Base-by-base conservation (phyloP, 75 land plant species). In the Cryptomeria japonica region DNA sequence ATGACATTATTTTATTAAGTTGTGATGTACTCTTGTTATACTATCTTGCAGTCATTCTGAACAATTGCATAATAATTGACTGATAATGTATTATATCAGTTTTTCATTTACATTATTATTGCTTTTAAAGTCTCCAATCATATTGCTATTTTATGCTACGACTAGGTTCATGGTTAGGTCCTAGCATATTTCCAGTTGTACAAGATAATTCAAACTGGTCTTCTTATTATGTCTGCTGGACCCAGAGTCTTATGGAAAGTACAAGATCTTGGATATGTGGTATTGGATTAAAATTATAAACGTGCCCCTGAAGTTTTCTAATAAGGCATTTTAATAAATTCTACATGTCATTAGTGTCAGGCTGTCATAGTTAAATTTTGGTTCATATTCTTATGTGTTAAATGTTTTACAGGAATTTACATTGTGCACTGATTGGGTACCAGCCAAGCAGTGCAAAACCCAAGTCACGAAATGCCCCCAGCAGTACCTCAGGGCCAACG, bases 391-490 rank as follows among this genome's bases (percentile, higher is more conserved):
- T 80, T 42, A 82, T 2, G 44, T 44, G 31, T 39, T 42, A 46
- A 46, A 82, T 37, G 28, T 82, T 42, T 28, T 46, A 41, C 84
- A 82, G 84, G 84, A 82, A 82, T 82, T 82, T 82, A 44, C 84
- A 82, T 46, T 82, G 84, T 82, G 84, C 84, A 28, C 49, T 82
- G 51, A 82, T 82, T 82, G 84, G 84, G 34, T 82, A 82, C 46
- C 84, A 82, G 5, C 84, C 84, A 82, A 46, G 32, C 41, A 44
- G n/a, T 46, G 49, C 32, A n/a, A 82, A 82, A 25, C 25, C 32
- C n/a, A 82, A 5, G 84, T 41, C 84, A 25, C 84, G 84, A 25
- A 82, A 82, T 82, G 84, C 28, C 13, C 84, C 47, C 7, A 39
- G 49, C 9, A 46, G 31, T 41, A 82, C 32, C 14, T 42, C 84